These are phyloP conservation scores for Penicillium thymicola DNA, from an alignment of 2,329 filamentous ascomycete genomes.

Conservation along the genomic window DNA sequence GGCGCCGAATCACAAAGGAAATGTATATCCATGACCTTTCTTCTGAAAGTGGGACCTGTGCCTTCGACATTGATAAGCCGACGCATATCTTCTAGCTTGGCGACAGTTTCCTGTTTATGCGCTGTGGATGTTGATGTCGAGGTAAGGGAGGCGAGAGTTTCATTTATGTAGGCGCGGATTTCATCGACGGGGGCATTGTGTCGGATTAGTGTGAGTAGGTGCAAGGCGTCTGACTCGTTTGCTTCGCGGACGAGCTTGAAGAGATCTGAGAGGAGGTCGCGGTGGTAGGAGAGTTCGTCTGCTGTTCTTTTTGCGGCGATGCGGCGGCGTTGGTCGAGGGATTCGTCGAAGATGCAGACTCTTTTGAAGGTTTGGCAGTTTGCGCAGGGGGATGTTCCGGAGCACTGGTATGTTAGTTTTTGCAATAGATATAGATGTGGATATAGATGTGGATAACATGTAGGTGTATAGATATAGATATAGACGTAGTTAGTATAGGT, in stretches of 20 bases:
- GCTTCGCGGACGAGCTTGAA: conserved; percentile 35
- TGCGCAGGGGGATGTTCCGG: conserved; percentile 37
- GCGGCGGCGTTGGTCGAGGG: conserved; percentile 51
- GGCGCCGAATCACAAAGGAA: conserved; percentile 39
- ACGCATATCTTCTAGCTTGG: conserved; percentile 30
- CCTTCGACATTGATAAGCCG: conserved; percentile 31
- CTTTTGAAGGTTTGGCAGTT: conserved; percentile 37
- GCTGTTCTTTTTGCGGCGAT: conserved; percentile 41
- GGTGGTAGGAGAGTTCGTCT: conserved; percentile 40
- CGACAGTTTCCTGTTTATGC: conserved; percentile 18
- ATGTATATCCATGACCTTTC: conserved; percentile 43
- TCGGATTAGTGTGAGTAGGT: conserved; percentile 37
- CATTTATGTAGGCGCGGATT: conserved; percentile 34
- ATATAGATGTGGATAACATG: not conserved
- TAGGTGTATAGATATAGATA: not conserved
- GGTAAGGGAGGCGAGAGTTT: conserved; percentile 19
- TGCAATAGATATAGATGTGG: not conserved
- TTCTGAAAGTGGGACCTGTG: conserved; percentile 30
- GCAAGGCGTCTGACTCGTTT: conserved; percentile 27
- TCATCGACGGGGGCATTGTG: conserved; percentile 36
- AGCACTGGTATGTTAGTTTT: conserved; percentile 29
- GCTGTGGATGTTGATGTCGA: not conserved
- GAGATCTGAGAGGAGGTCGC: conserved; percentile 38
- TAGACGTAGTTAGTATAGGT: not conserved
- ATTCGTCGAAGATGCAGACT: conserved; percentile 57